phyloP scores from a whole-genome alignment of 306 rosid genomes.

The Prunus mongolica region DNA sequence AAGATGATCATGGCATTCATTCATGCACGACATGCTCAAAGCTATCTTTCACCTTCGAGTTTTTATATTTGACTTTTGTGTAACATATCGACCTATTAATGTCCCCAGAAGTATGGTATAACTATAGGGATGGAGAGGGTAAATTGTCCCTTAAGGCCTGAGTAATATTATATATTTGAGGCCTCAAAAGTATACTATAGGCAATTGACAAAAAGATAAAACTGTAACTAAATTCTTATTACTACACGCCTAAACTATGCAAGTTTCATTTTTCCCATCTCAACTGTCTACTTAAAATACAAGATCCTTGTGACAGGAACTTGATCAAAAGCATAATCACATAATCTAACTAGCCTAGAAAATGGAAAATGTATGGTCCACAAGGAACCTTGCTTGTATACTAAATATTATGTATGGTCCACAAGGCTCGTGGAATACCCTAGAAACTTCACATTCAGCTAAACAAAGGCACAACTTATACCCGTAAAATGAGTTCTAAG shows the following conservation, averaged over 20 bases:
- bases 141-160: too few relatives aligned
- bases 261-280: neutral
- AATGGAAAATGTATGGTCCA: slow-evolving; percentile 2
- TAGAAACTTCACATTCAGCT: slow-evolving; percentile 10
- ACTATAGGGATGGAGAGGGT: too few relatives aligned
- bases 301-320: slow-evolving; percentile 11
- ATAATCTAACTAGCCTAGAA: slow-evolving; percentile 21
- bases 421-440: neutral
- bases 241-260: neutral
- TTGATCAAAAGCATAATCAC: neutral
- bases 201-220: neutral
- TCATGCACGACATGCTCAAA: too few relatives aligned
- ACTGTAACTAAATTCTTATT: neutral
- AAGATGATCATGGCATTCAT: too few relatives aligned
- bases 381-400: neutral
- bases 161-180: too few relatives aligned
- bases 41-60: too few relatives aligned
- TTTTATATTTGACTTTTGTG: too few relatives aligned
- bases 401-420: neutral
- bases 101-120: too few relatives aligned
- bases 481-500: slow-evolving; percentile 4
- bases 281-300: neutral
- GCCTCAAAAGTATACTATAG: neutral
- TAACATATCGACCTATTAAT: too few relatives aligned
- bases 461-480: slow-evolving; percentile 11